phyloP scores from a whole-genome alignment of 306 rosid genomes.

The Prunus fruticosa region DNA sequence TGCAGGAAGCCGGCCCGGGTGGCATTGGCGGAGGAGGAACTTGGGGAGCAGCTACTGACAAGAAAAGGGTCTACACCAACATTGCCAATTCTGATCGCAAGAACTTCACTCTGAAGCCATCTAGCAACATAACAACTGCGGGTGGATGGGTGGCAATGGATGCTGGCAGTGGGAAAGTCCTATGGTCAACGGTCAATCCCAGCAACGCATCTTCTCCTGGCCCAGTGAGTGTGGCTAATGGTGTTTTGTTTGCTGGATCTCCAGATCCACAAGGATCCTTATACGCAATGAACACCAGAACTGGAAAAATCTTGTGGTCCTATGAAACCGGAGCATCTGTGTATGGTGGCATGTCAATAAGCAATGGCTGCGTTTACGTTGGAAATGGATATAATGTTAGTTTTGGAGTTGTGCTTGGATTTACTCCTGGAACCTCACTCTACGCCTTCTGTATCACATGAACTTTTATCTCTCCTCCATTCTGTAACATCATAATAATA shows the following conservation, averaged over 20 bases:
- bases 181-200: constrained; percentile 43
- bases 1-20: constrained; percentile 51
- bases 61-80: constrained; percentile 44
- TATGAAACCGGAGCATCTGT: constrained; percentile 28
- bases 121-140: constrained; percentile 24
- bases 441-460: neutral
- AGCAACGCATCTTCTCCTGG: constrained; percentile 16
- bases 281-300: constrained; percentile 34
- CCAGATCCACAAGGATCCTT: constrained; percentile 23
- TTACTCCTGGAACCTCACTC: constrained; percentile 2
- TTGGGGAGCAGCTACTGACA: constrained; percentile 59
- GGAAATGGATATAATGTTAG: neutral
- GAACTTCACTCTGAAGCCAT: constrained; percentile 41
- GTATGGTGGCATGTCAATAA: constrained; percentile 48
- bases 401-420: neutral
- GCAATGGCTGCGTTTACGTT: constrained; percentile 42
- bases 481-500: neutral
- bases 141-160: constrained; percentile 18
- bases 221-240: constrained; percentile 25
- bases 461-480: neutral
- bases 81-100: constrained; percentile 28
- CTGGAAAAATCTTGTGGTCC: constrained; percentile 36
- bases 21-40: constrained; percentile 33
- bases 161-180: constrained; percentile 24
- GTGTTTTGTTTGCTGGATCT: constrained; percentile 35